Evolutionary conservation across 2,329 filamentous ascomycete species (phyloP), one percentile per base, ranked within the genome.

Genomic region (Scedosporium minutisporum): DNA sequence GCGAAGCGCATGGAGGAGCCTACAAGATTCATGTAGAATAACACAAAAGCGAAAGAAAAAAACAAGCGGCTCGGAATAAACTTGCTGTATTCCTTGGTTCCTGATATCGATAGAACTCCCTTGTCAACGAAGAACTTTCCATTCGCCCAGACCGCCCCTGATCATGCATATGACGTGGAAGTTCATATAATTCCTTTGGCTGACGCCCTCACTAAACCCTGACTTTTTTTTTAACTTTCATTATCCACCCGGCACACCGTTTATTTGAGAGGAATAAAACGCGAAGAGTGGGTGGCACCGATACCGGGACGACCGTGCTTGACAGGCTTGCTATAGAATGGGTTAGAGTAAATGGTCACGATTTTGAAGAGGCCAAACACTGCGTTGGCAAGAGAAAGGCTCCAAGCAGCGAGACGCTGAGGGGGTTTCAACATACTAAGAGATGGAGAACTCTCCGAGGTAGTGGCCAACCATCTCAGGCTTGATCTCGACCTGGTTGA

Each of bases 401-500:
- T 29, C 33, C n/a, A 58, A 6, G 6, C 3, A 51, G 23, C 33
- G 4, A 33, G 7, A n/a, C 14, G 51, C 51, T 6, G n/a, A 16
- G 27, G 29, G 21, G 18, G 27, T 29, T 53, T 33, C 61, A 69
- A 91, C 91, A 74, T 90, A 96, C 91, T 99, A 99, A 84, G 93
- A 95, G 85, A 99, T 99, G 71, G 93, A 97, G 87, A 99, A 99
- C 84, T 99, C 95, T 76, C 86, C 95, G 71, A 99, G 86, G 87
- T 97, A 97, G 86, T 97, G 93, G 79, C 95, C 95, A 81, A 99
- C 95, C 95, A 99, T 99, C 87, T 99, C 95, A 74, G 95, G 95
- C 89, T 97, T 97, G 85, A 99, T 95, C 83, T 99, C 95, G 74
- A 99, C 93, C 87, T 97, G 93, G 89, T 99, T 99, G 90, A 99